phyloP scores from a whole-genome alignment of 345 rosid species.

The Eucalyptus sideroxylon region DNA sequence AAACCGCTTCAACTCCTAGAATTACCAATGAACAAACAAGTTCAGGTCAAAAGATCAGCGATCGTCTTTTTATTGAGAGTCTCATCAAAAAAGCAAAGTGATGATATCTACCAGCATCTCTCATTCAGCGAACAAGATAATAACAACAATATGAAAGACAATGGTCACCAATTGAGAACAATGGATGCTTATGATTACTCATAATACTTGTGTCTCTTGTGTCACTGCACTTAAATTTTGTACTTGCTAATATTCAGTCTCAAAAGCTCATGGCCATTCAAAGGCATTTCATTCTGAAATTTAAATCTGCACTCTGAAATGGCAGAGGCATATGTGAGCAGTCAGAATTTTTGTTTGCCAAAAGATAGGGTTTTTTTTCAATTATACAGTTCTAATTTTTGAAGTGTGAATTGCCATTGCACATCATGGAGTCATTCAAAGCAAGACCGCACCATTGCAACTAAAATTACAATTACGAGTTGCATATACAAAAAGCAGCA shows the following conservation, averaged over 20 bases:
- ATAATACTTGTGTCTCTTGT: neutral
- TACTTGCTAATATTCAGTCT: neutral
- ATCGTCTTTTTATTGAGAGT: neutral
- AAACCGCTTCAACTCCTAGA: constrained; percentile 89
- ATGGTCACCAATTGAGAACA: neutral
- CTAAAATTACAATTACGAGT: neutral
- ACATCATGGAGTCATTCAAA: neutral
- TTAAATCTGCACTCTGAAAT: neutral
- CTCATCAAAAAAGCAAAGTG: neutral
- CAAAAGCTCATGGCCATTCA: neutral
- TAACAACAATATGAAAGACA: neutral
- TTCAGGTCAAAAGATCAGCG: neutral
- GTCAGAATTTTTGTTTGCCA: neutral
- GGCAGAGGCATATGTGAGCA: neutral
- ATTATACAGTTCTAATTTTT: neutral
- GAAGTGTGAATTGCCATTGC: neutral
- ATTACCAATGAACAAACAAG: neutral
- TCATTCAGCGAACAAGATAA: neutral
- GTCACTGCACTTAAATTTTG: neutral
- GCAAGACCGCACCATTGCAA: neutral
- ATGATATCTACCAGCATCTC: neutral
- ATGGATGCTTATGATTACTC: neutral
- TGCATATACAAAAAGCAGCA: neutral
- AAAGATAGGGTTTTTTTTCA: neutral
- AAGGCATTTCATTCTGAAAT: neutral